Evolutionary conservation across 371 early-diverging fungal genomes (phyloP).

Genomic region (Rhizopus arrhizus): DNA sequence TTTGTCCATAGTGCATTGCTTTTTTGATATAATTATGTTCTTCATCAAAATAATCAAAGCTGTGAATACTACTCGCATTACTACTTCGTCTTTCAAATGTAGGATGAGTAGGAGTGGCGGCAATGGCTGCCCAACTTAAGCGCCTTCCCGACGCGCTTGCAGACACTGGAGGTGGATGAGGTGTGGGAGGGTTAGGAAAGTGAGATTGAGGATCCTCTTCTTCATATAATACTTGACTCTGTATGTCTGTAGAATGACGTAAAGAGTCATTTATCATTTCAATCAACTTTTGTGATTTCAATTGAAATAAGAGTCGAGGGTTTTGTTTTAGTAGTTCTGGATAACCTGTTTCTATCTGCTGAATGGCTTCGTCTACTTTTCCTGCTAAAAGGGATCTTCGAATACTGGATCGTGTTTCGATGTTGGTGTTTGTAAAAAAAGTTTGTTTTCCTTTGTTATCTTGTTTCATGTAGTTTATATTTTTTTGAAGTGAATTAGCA

Average conservation of each 20-base stretch:
- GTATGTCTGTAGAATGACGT: not conserved
- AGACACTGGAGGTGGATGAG: conserved; percentile 25
- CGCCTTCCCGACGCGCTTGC: conserved; percentile 38
- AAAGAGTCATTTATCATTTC: conserved; percentile 9
- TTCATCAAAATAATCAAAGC: conserved; percentile 16
- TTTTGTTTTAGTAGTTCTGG: conserved; percentile 62
- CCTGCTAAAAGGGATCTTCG: conserved; percentile 56
- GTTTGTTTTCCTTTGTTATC: not conserved
- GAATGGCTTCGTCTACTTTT: conserved; percentile 70
- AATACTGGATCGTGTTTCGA: not conserved
- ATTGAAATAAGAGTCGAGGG: conserved; percentile 65
- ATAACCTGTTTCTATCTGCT: conserved; percentile 54
- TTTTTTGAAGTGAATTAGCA: conserved; percentile 63
- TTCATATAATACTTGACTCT: conserved; percentile 14
- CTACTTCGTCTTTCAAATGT: conserved; percentile 10
- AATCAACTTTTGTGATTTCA: conserved; percentile 74
- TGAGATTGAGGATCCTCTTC: not conserved
- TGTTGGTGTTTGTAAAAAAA: not conserved
- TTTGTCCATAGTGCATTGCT: conserved; percentile 71
- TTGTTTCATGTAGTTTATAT: conserved; percentile 18
- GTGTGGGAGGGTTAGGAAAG: conserved; percentile 4
- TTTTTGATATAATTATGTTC: conserved; percentile 28
- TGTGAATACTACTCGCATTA: conserved; percentile 4
- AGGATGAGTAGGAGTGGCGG: conserved; percentile 24
- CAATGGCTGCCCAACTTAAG: conserved; percentile 39